These are phyloP conservation scores for Cutaneotrichosporon cavernicola DNA, from an alignment of 1,284 basidiomycete genomes.

Conservation along the genomic window DNA sequence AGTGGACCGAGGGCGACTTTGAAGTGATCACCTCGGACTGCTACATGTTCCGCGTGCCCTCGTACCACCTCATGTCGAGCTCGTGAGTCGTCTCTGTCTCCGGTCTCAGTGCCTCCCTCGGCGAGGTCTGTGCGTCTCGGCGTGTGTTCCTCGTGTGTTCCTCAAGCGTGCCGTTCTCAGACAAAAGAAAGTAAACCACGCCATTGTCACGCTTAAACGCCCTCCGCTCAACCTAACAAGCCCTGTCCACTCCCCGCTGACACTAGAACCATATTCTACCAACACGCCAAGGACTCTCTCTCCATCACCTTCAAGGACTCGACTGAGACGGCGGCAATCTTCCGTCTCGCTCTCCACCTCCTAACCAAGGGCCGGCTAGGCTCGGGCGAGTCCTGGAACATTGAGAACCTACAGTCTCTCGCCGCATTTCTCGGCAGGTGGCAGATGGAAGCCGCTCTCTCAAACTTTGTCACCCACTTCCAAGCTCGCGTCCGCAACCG, in stretches of 20 bases:
- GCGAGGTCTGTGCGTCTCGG: background rate
- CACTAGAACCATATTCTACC: background rate
- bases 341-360: slow-evolving; percentile 2
- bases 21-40: slow-evolving; percentile 17
- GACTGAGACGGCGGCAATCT: background rate
- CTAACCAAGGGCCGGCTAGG: background rate
- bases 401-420: background rate
- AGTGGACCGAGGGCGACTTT: slow-evolving; percentile 20
- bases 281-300: background rate
- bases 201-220: too few relatives aligned
- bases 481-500: slow-evolving; percentile 1
- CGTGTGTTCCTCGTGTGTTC: background rate
- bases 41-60: slow-evolving; percentile 16
- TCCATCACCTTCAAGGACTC: background rate
- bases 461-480: background rate
- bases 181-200: too few relatives aligned
- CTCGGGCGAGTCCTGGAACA: background rate
- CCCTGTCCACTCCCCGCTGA: background rate
- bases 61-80: slow-evolving; percentile 10
- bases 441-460: background rate
- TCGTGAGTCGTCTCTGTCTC: too few relatives aligned
- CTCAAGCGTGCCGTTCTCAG: too few relatives aligned
- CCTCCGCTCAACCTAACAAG: background rate
- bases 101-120: too few relatives aligned
- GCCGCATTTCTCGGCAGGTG: background rate